These are phyloP conservation scores for Conringia planisiliqua DNA, from an alignment of 345 rosid species.

Conservation along the genomic window DNA sequence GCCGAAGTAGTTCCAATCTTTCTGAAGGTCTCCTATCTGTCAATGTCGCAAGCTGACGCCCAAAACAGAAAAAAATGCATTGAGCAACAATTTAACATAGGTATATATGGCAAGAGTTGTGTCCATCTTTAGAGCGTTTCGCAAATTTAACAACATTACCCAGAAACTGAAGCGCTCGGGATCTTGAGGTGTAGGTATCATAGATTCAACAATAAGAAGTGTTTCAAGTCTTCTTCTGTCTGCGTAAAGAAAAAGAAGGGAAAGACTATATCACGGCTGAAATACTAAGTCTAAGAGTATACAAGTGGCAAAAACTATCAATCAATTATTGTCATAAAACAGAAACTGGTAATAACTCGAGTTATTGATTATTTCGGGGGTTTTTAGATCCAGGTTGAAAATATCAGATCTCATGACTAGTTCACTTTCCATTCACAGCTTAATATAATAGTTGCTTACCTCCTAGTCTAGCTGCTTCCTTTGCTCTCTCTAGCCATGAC, in stretches of 20 bases:
- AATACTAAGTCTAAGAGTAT: background rate
- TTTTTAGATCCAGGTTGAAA: background rate
- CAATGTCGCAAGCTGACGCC: slow-evolving; percentile 73
- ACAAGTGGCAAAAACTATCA: background rate
- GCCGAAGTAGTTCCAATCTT: slow-evolving; percentile 75
- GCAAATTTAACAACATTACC: slow-evolving; percentile 43
- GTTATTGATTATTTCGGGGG: background rate
- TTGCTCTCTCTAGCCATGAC: slow-evolving; percentile 68
- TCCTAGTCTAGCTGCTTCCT: slow-evolving; percentile 68
- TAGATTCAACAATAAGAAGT: slow-evolving; percentile 58
- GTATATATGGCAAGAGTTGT: background rate
- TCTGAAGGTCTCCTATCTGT: slow-evolving; percentile 75
- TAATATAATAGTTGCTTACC: slow-evolving; percentile 14
- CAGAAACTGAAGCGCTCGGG: slow-evolving; percentile 95
- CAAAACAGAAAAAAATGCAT: background rate
- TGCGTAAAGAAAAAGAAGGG: slow-evolving; percentile 26
- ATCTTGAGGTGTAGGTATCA: slow-evolving; percentile 77
- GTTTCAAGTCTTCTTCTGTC: slow-evolving; percentile 67
- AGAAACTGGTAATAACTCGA: background rate
- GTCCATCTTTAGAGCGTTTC: slow-evolving; percentile 14
- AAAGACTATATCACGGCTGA: background rate
- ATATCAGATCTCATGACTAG: background rate
- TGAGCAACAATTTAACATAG: background rate
- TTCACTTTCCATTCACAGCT: background rate
- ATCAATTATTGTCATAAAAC: background rate